A percentile compares a stretch with the other conserved stretches of the same genome.
phyloP scores from a whole-genome alignment of 2,329 filamentous ascomycete genomes.

The Alternaria longipes region DNA sequence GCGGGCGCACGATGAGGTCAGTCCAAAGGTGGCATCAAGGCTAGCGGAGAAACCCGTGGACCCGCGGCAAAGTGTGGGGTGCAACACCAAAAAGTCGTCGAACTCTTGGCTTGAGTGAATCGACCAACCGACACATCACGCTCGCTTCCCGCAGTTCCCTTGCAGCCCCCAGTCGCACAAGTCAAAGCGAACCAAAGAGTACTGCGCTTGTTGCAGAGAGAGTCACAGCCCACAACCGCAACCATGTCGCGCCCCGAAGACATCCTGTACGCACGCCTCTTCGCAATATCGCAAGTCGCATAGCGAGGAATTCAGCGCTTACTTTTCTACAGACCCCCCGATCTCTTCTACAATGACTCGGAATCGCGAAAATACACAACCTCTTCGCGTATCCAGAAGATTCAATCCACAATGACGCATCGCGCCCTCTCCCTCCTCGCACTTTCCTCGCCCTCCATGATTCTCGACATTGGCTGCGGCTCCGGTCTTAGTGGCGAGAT shows the following conservation, averaged over 20 bases:
- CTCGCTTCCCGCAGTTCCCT: not conserved
- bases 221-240: conserved; percentile 34
- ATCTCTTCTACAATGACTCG: conserved; percentile 96
- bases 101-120: conserved; percentile 26
- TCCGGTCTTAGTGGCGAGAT: conserved; percentile 95
- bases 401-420: conserved; percentile 93
- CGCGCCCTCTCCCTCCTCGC: conserved; percentile 91
- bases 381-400: conserved; percentile 91
- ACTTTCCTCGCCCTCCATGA: conserved; percentile 79
- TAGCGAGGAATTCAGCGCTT: not conserved
- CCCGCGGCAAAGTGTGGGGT: conserved; percentile 29
- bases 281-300: conserved; percentile 14
- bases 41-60: conserved; percentile 25
- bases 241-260: conserved; percentile 98
- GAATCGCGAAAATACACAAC: conserved; percentile 99
- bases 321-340: conserved; percentile 73
- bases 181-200: not conserved
- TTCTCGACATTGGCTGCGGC: conserved; percentile 97
- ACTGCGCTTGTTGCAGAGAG: not conserved
- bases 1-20: conserved; percentile 35
- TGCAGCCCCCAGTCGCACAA: not conserved
- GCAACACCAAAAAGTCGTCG: conserved; percentile 39
- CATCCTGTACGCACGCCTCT: conserved; percentile 70
- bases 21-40: conserved; percentile 37
- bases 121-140: not conserved